These are phyloP conservation scores for Arachnomyces sp. DNA, from an alignment of 2,329 filamentous ascomycete species.

Conservation along the genomic window DNA sequence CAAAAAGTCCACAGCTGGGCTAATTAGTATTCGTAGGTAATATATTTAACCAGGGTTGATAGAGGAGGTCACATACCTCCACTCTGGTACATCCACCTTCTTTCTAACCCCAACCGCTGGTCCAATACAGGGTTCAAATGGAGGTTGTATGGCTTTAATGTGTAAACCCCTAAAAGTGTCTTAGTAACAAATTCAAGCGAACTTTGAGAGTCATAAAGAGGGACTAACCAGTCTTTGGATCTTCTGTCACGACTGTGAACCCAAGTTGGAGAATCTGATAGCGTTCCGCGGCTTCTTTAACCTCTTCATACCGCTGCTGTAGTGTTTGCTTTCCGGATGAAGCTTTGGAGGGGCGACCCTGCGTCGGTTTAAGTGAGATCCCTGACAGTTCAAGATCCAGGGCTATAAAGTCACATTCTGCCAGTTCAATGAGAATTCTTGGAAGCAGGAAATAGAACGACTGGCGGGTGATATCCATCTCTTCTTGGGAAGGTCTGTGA, in stretches of 20 bases:
- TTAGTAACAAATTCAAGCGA: conserved; percentile 5
- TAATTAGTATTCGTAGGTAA: conserved; percentile 5
- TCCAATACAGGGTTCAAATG: conserved; percentile 51
- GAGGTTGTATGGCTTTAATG: conserved; percentile 58
- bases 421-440: conserved; percentile 50
- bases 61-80: conserved; percentile 32
- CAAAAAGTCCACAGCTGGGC: conserved; percentile 53
- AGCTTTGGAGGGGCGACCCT: conserved; percentile 21
- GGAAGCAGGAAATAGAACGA: conserved; percentile 47
- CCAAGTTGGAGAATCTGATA: conserved; percentile 61
- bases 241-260: conserved; percentile 57
- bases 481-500: background rate
- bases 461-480: conserved; percentile 51
- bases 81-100: conserved; percentile 53
- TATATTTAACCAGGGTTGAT: conserved; percentile 1
- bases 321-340: conserved; percentile 42
- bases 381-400: conserved; percentile 63
- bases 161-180: conserved; percentile 40
- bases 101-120: conserved; percentile 49
- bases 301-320: conserved; percentile 55
- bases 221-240: conserved; percentile 40
- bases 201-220: background rate
- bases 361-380: conserved; percentile 38
- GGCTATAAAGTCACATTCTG: conserved; percentile 54
- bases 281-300: conserved; percentile 52